Base-by-base conservation (phyloP, 257 asterid species). In the Nicotiana tomentosiformis region DNA sequence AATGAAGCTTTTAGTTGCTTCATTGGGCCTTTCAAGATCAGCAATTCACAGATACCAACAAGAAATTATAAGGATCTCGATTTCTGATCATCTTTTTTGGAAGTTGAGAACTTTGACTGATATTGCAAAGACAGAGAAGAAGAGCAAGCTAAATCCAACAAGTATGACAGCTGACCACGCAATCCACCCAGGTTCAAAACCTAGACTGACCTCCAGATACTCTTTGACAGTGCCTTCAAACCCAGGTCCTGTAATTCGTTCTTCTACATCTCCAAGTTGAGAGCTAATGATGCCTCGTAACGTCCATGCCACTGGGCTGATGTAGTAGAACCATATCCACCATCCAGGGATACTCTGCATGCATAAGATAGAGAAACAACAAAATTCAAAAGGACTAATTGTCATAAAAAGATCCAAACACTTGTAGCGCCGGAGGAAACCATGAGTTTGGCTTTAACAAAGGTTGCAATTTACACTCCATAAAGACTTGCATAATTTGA, bases 321-420 rank as follows among this genome's bases (percentile, higher is more conserved):
- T 90, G 80, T 95, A 92, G 85, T 95, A 93, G 90, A 89, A 95
- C 98, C 98, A 95, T 86, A 93, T 74, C 98, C 98, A 95, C 98
- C 98, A 95, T 65, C 86, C 90, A 18, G 98, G 97, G 66, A 93
- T 93, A 78, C 87, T 86, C 98, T 95, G 84, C 23, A 29, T 43
- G 29, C 3, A 29, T n/a, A 80, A 46, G 46, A 57, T 55, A 33
- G 35, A 64, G 12, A 46, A 1, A 7, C 17, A 81, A 39, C 20
- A 56, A 67, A 49, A 53, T 49, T 26, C 8, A 6, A 6, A 16
- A 35, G 16, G 77, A 15, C 67, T 49, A 10, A 32, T 26, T 49
- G 51, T 49, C 62, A 51, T 16, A 74, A 23, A 70, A 51, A 10
- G 39, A 51, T 74, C 80, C 62, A 51, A 74, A 74, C 18, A 12